Evolutionary conservation across 139 green algal genomes (phyloP), one percentile per base, ranked within the genome.

Genomic region (Pleodorina starrii): DNA sequence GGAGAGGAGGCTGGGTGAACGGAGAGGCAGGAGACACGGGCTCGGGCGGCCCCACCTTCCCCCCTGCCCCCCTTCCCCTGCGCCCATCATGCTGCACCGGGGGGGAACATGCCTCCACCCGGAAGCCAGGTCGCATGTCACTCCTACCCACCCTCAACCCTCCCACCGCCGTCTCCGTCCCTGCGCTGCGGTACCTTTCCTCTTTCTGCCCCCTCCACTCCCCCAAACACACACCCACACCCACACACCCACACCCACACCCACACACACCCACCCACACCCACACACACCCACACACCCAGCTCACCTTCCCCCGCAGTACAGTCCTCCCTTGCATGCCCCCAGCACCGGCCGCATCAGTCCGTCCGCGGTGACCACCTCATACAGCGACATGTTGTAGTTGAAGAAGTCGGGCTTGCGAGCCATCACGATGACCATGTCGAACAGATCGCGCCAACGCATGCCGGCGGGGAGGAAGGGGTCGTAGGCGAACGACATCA

Each of bases 321-420:
- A 99, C 14, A 99, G 92, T 35, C 97, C 97, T 4, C 98, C 97
- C 63, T 88, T 93, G 42, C 79, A 89, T 16, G 94, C 95, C 27
- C 77, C 85, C 80, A 95, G 91, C 79, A 92, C 94, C 2, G 97
- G 98, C 54, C 94, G 88, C 97, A 99, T 99, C 35, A 99, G 95
- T 7, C 97, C 97, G 38, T 99, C 97, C 0, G 94, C 71, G 10
- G 97, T 99, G 16, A 99, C 97, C 38, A 99, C 51, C 51, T 83
- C 94, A 77, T 97, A 98, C 87, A 98, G 90, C 43, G 68, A 90
- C 92, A 97, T 97, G 77, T 96, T 94, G 77, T 95, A 88, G 84
- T 91, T 97, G 93, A 99, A 99, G 88, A 99, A 99, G 85, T 99
- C 97, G 5, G 97, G 97, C 93, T 99, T 99, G 78, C 95, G 91